Percentiles rank a stretch among this genome's conserved stretches.
Conservation (phyloP, 106 monocot genomes). For the Allium sativum region DNA sequence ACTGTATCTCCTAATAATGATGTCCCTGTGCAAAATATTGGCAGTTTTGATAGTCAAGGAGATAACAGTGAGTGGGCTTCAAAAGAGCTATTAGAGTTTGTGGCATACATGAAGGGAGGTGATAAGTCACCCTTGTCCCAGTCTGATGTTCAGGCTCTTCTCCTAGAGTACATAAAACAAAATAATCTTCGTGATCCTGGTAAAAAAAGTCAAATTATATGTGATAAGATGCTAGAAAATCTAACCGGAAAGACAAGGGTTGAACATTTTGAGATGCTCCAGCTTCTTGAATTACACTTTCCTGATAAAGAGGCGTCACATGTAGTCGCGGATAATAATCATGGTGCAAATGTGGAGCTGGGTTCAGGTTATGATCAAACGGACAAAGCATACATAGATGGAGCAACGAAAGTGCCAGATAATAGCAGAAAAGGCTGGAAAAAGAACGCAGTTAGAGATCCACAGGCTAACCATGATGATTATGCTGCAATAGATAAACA, state of each 20-base stretch:
- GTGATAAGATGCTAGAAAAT: slow-evolving; percentile 66
- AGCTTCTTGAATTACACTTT: slow-evolving; percentile 89
- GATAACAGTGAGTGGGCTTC: slow-evolving; percentile 66
- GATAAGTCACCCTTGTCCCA: slow-evolving; percentile 60
- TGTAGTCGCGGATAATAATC: slow-evolving; percentile 27
- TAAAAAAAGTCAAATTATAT: slow-evolving; percentile 92
- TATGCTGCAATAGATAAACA: slow-evolving; percentile 96
- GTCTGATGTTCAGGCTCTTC: slow-evolving; percentile 81
- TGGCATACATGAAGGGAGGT: slow-evolving; percentile 68
- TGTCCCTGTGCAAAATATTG: slow-evolving; percentile 7
- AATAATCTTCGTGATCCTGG: slow-evolving; percentile 92
- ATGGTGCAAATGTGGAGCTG: slow-evolving; percentile 30
- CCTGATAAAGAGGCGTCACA: slow-evolving; percentile 62
- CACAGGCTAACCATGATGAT: slow-evolving; percentile 56
- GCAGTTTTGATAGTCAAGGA: slow-evolving; percentile 11
- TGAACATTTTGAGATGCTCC: slow-evolving; percentile 91
- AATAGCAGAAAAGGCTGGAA: slow-evolving; percentile 53
- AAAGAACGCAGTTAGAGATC: slow-evolving; percentile 48
- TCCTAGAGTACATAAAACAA: slow-evolving; percentile 84
- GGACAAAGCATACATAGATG: slow-evolving; percentile 52
- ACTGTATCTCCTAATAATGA: neutral
- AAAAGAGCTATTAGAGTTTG: slow-evolving; percentile 73
- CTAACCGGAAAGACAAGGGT: slow-evolving; percentile 78
- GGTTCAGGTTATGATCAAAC: slow-evolving; percentile 33
- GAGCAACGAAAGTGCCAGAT: slow-evolving; percentile 14